Evolutionary conservation across 495 filamentous ascomycete genomes (phyloP).

Genomic region (Penicillium cosmopolitanum): DNA sequence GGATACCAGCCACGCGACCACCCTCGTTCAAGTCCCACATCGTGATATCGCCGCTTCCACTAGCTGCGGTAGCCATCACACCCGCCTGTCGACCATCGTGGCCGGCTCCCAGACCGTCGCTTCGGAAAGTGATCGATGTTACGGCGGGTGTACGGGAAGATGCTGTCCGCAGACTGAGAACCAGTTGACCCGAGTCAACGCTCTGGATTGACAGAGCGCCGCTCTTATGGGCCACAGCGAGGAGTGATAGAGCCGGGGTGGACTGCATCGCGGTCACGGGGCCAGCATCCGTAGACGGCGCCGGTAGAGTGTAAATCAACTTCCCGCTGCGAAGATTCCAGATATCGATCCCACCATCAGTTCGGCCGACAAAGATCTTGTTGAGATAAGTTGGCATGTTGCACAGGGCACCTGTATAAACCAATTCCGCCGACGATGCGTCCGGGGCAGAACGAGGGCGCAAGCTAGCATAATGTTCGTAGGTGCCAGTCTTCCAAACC

Average conservation of each 20-base stretch:
- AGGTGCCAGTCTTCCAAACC: slow-evolving; percentile 83
- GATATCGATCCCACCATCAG: slow-evolving; percentile 89
- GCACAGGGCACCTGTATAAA: slow-evolving; percentile 71
- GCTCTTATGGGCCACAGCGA: slow-evolving; percentile 82
- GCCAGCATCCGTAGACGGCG: slow-evolving; percentile 66
- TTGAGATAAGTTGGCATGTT: slow-evolving; percentile 94
- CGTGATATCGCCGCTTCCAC: slow-evolving; percentile 78
- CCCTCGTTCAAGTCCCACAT: slow-evolving; percentile 95
- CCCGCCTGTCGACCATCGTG: slow-evolving; percentile 79
- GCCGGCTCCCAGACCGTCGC: slow-evolving; percentile 86
- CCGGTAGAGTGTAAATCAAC: slow-evolving; percentile 80
- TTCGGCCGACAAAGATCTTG: slow-evolving; percentile 86
- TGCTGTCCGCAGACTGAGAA: slow-evolving; percentile 67
- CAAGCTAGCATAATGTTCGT: slow-evolving; percentile 89
- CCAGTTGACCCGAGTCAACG: slow-evolving; percentile 70
- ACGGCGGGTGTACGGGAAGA: slow-evolving; percentile 57
- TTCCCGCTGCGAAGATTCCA: slow-evolving; percentile 96
- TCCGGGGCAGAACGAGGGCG: slow-evolving; percentile 46
- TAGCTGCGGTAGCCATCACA: slow-evolving; percentile 81
- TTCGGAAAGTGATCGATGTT: slow-evolving; percentile 87
- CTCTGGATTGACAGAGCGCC: slow-evolving; percentile 81
- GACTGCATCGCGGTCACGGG: slow-evolving; percentile 83
- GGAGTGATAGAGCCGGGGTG: slow-evolving; percentile 78
- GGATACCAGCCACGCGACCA: slow-evolving; percentile 76
- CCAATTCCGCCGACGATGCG: slow-evolving; percentile 48